Percentiles rank a stretch among this genome's conserved stretches.
phyloP scores from a whole-genome alignment of 2,329 filamentous ascomycete genomes.

The Stenocarpella maydis region DNA sequence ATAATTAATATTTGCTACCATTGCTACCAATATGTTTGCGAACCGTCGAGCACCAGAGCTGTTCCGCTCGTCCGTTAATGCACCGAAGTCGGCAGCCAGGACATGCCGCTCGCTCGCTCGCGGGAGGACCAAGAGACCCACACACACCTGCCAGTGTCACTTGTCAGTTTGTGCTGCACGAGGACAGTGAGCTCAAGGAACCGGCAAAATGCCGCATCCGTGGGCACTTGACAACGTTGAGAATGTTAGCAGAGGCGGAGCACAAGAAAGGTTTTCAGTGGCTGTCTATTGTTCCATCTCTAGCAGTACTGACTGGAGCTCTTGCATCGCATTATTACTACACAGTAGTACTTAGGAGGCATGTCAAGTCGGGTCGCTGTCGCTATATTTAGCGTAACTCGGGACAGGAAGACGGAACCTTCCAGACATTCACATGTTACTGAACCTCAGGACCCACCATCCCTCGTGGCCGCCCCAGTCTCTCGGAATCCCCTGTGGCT shows the following conservation, averaged over 20 bases:
- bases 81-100: constrained; percentile 20
- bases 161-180: constrained; percentile 21
- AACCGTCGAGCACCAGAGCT: background rate
- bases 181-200: background rate
- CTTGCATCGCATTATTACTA: background rate
- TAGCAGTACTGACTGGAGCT: background rate
- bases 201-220: background rate
- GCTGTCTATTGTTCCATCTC: background rate
- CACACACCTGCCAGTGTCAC: constrained; percentile 23
- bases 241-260: constrained; percentile 1
- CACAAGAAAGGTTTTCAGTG: background rate
- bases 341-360: too few relatives aligned
- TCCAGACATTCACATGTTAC: constrained; percentile 23
- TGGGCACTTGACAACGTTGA: constrained; percentile 25
- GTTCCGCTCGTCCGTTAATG: constrained; percentile 16
- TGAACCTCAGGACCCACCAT: constrained; percentile 13
- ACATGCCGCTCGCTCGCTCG: background rate
- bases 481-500: constrained; percentile 10
- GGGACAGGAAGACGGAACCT: constrained; percentile 12
- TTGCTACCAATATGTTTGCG: too few relatives aligned
- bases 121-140: constrained; percentile 12
- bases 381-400: constrained; percentile 13
- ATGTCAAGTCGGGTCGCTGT: background rate
- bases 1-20: background rate
- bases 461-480: constrained; percentile 21